These are phyloP conservation scores for Aspergillus wentii DNA, from an alignment of 495 filamentous ascomycete species.

Conservation along the genomic window DNA sequence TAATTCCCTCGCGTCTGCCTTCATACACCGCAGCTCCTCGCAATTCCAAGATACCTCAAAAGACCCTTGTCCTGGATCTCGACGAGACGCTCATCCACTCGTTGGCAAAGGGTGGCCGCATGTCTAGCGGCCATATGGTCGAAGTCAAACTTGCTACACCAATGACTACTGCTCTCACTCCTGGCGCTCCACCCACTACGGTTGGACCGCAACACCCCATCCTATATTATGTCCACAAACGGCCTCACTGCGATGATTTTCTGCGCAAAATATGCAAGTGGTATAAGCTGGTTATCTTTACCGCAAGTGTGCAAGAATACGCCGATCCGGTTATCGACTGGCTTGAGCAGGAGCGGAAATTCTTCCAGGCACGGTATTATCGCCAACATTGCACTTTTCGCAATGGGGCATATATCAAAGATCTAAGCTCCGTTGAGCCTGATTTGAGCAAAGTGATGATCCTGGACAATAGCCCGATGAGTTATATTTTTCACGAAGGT, in stretches of 20 bases:
- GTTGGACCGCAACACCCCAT: constrained; percentile 90
- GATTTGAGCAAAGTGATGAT: constrained; percentile 98
- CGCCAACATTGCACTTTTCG: constrained; percentile 93
- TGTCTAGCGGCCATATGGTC: constrained; percentile 97
- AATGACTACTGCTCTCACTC: constrained; percentile 52
- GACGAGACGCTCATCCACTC: constrained; percentile 98
- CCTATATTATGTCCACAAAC: constrained; percentile 97
- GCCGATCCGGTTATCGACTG: constrained; percentile 98
- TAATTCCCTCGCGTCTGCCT: constrained; percentile 80
- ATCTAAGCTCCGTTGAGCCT: constrained; percentile 90
- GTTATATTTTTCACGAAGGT: constrained; percentile 99
- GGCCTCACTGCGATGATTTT: constrained; percentile 95
- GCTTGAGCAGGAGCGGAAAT: constrained; percentile 94
- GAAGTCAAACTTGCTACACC: constrained; percentile 82
- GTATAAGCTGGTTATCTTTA: constrained; percentile 98
- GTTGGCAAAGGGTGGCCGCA: constrained; percentile 90
- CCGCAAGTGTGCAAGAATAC: constrained; percentile 96
- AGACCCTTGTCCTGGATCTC: constrained; percentile 91
- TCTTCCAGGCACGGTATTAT: constrained; percentile 88
- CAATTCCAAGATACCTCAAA: constrained; percentile 54
- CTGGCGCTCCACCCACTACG: constrained; percentile 56
- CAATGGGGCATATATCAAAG: constrained; percentile 96
- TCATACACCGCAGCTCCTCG: constrained; percentile 61
- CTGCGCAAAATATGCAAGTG: constrained; percentile 91
- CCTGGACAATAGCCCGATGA: constrained; percentile 94